Evolutionary conservation across 1,284 basidiomycete genomes (phyloP).

Genomic region (Chiua sp.): DNA sequence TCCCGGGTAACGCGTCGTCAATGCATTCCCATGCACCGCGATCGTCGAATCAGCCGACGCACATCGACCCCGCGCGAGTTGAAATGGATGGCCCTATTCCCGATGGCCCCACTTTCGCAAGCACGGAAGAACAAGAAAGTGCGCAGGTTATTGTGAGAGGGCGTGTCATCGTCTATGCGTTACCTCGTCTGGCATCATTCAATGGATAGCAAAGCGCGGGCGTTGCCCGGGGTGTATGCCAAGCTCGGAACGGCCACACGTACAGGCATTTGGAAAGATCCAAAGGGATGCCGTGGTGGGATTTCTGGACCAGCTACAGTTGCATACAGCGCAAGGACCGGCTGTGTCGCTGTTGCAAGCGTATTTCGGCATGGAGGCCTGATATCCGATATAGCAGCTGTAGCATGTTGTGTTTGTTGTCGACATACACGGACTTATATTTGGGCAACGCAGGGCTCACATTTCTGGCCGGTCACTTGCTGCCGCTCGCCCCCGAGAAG

Average conservation of each 20-base stretch:
- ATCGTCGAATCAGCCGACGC: slow-evolving; percentile 58
- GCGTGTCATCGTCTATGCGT: slow-evolving; percentile 84
- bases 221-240: slow-evolving; percentile 72
- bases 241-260: slow-evolving; percentile 66
- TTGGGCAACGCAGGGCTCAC: slow-evolving; percentile 62
- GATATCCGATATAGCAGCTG: slow-evolving; percentile 74
- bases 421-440: background rate
- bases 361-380: slow-evolving; percentile 83
- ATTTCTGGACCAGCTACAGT: slow-evolving; percentile 58
- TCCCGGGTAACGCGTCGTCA: slow-evolving; percentile 57
- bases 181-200: slow-evolving; percentile 88
- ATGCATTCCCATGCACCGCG: slow-evolving; percentile 40
- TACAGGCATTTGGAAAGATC: slow-evolving; percentile 59
- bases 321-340: slow-evolving; percentile 58
- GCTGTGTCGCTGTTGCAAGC: slow-evolving; percentile 69
- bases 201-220: slow-evolving; percentile 73
- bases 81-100: slow-evolving; percentile 77
- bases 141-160: slow-evolving; percentile 77
- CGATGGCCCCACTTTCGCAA: slow-evolving; percentile 64
- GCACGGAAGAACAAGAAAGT: slow-evolving; percentile 87
- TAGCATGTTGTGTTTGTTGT: slow-evolving; percentile 23
- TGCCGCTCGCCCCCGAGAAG: slow-evolving; percentile 87
- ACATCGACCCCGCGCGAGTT: slow-evolving; percentile 75
- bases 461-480: slow-evolving; percentile 76
- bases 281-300: slow-evolving; percentile 61